Evolutionary conservation across 768 basidiomycete genomes (phyloP).

Genomic region (Tylopilus rubrobrunneus): DNA sequence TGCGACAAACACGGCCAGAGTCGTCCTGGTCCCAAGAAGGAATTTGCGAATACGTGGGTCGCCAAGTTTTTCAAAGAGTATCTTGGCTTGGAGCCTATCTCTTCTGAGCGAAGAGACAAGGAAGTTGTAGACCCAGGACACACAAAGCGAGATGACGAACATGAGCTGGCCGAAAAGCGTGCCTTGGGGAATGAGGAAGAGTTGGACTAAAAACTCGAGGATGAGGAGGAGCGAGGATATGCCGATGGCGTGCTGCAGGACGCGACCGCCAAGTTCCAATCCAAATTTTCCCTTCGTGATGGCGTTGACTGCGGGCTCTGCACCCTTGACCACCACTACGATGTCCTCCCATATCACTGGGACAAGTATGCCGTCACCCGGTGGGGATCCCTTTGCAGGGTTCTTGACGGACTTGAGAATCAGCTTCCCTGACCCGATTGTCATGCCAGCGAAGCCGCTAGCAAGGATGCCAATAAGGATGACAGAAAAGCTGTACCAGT

Average conservation of each 20-base stretch:
- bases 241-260: slow-evolving; percentile 12
- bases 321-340: slow-evolving; percentile 27
- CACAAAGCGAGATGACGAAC: slow-evolving; percentile 30
- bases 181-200: slow-evolving; percentile 32
- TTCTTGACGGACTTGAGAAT: slow-evolving; percentile 5
- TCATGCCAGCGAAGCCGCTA: slow-evolving; percentile 24
- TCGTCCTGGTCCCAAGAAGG: slow-evolving; percentile 14
- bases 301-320: slow-evolving; percentile 23
- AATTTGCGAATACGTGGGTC: slow-evolving; percentile 11
- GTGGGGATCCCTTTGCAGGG: slow-evolving; percentile 18
- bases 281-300: slow-evolving; percentile 28
- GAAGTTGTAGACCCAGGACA: slow-evolving; percentile 34
- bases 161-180: slow-evolving; percentile 33
- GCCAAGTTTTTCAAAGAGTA: slow-evolving; percentile 17
- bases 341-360: slow-evolving; percentile 10
- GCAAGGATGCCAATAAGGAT: slow-evolving; percentile 31
- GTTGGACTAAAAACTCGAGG: slow-evolving; percentile 29
- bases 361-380: slow-evolving; percentile 27
- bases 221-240: slow-evolving; percentile 27
- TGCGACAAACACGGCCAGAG: slow-evolving; percentile 11
- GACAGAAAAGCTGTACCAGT: slow-evolving; percentile 31
- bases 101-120: slow-evolving; percentile 31
- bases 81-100: slow-evolving; percentile 16
- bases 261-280: slow-evolving; percentile 7
- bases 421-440: slow-evolving; percentile 26